These are phyloP conservation scores for Fusarium setosum DNA, from an alignment of 2,329 filamentous ascomycete species.

Conservation along the genomic window DNA sequence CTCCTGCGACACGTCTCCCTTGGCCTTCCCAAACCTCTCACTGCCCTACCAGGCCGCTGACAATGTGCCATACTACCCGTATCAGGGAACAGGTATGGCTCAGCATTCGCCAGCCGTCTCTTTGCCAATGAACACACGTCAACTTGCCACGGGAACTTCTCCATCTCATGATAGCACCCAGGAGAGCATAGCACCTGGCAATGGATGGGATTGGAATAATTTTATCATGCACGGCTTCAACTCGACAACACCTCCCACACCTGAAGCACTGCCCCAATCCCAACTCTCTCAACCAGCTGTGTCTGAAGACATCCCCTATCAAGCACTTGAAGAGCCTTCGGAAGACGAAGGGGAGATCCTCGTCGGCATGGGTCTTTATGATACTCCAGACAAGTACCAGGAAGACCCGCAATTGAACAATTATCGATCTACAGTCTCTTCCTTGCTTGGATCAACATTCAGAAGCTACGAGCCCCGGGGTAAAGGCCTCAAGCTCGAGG, in stretches of 20 bases:
- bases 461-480: slow-evolving; percentile 63
- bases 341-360: slow-evolving; percentile 77
- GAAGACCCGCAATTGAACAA: slow-evolving; percentile 63
- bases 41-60: slow-evolving; percentile 56
- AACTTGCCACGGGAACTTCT: slow-evolving; percentile 46
- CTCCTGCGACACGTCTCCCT: slow-evolving; percentile 69
- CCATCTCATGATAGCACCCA: slow-evolving; percentile 26
- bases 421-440: slow-evolving; percentile 65
- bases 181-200: slow-evolving; percentile 21
- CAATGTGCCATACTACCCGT: slow-evolving; percentile 53
- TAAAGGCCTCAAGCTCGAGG: slow-evolving; percentile 83
- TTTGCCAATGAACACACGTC: slow-evolving; percentile 31
- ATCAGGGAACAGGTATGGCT: slow-evolving; percentile 51
- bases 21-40: slow-evolving; percentile 65
- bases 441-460: slow-evolving; percentile 64
- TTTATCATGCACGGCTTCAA: slow-evolving; percentile 58
- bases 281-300: slow-evolving; percentile 61
- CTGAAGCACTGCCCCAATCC: slow-evolving; percentile 66
- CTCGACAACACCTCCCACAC: slow-evolving; percentile 67
- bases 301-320: slow-evolving; percentile 63
- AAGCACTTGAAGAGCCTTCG: slow-evolving; percentile 59
- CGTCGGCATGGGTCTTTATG: slow-evolving; percentile 86
- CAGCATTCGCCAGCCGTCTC: slow-evolving; percentile 47
- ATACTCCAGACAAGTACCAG: slow-evolving; percentile 70
- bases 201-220: slow-evolving; percentile 56